Conservation (phyloP, 257 asterid genomes). For the Solanum chilense region DNA sequence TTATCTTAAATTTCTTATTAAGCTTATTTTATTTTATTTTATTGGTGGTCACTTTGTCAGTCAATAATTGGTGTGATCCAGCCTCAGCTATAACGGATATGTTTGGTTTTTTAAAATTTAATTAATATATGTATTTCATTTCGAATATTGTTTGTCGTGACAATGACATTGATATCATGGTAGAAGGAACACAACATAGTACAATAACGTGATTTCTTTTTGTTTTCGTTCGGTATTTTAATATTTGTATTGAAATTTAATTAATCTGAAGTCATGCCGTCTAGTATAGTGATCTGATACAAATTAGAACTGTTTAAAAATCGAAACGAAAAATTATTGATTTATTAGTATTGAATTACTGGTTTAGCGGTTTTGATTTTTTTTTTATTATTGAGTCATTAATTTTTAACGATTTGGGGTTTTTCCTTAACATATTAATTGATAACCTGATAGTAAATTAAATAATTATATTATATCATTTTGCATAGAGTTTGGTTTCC, state of each 20-base stretch:
- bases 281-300: too few species aligned
- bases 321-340: too few species aligned
- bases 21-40: neutral
- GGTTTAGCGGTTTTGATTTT: too few species aligned
- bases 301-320: too few species aligned
- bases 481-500: too few species aligned
- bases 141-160: neutral
- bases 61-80: constrained; percentile 17
- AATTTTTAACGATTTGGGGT: rapidly evolving
- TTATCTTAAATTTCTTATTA: neutral
- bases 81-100: constrained; percentile 22
- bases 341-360: too few species aligned
- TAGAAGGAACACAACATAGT: neutral
- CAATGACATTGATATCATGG: neutral
- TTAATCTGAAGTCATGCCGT: rapidly evolving
- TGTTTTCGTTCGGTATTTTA: rapidly evolving
- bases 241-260: too few species aligned
- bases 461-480: too few species aligned
- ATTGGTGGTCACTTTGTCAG: constrained; percentile 28
- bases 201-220: neutral
- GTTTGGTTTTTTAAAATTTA: neutral
- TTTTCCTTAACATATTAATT: too few species aligned
- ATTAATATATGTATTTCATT: neutral
- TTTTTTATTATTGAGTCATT: too few species aligned
- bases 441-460: too few species aligned